Conservation (phyloP, 2,329 filamentous ascomycete species). For the Knufia fluminis region DNA sequence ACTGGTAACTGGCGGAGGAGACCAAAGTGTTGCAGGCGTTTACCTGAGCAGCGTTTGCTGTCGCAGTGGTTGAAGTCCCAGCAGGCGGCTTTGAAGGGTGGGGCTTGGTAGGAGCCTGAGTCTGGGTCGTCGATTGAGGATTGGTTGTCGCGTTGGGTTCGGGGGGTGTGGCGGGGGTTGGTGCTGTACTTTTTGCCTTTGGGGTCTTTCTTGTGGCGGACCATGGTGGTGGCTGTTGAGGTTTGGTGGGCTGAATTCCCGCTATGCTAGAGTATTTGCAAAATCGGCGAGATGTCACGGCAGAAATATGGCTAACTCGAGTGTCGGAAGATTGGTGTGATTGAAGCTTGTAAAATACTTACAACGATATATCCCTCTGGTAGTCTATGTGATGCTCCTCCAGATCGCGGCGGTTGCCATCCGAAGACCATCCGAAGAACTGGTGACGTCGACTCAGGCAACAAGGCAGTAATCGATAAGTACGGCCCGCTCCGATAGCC, state of each 20-base stretch:
- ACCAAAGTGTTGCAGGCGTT: conserved; percentile 82
- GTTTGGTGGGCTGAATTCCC: no score
- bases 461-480: not conserved
- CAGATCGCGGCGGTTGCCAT: not conserved
- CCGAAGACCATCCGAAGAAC: not conserved
- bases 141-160: conserved; percentile 31
- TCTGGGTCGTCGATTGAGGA: conserved; percentile 29
- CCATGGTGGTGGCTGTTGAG: conserved; percentile 48
- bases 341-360: no score
- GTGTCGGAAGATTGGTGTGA: no score
- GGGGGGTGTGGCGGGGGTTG: conserved; percentile 49
- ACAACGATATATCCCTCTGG: no score
- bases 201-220: conserved; percentile 88
- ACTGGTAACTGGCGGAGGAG: conserved; percentile 88
- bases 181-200: conserved; percentile 63
- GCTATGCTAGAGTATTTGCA: no score
- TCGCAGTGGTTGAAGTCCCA: conserved; percentile 99
- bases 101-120: conserved; percentile 28
- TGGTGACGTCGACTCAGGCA: not conserved
- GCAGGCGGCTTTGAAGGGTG: conserved; percentile 79
- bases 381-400: no score
- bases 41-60: conserved; percentile 90
- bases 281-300: no score
- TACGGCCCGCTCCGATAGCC: not conserved
- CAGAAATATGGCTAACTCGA: no score